Evolutionary conservation across 2,329 filamentous ascomycete species (phyloP).

Genomic region (Fusarium decemcellulare): DNA sequence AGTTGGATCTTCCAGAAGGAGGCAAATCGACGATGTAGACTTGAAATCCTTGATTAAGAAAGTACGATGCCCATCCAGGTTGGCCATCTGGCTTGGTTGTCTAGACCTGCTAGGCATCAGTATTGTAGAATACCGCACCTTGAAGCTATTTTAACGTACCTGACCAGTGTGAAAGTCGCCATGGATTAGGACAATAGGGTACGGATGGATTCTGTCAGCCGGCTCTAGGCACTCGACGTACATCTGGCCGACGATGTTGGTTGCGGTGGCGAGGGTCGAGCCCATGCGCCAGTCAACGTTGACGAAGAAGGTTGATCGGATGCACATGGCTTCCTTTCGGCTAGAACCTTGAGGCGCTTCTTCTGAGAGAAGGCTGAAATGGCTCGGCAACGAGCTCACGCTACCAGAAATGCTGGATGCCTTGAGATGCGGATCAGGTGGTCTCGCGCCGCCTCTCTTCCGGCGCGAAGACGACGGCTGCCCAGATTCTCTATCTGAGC

Average conservation of each 20-base stretch:
- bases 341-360: neutral
- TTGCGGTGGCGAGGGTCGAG: conserved; percentile 20
- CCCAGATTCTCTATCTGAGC: no score
- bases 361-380: neutral
- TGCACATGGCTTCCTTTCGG: conserved; percentile 25
- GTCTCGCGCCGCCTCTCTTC: neutral
- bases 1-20: conserved; percentile 54
- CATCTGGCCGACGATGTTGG: conserved; percentile 48
- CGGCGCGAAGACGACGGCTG: neutral
- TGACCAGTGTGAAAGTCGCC: conserved; percentile 54
- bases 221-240: conserved; percentile 54
- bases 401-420: no score
- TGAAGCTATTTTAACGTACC: conserved; percentile 32
- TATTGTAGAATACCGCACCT: neutral
- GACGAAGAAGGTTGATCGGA: conserved; percentile 45
- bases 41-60: conserved; percentile 57
- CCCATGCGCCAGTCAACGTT: conserved; percentile 42
- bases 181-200: conserved; percentile 53
- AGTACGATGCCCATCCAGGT: conserved; percentile 62
- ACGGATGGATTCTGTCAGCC: conserved; percentile 16
- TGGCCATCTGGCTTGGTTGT: conserved; percentile 62
- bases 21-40: conserved; percentile 62
- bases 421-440: neutral
- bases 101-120: conserved; percentile 50
- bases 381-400: neutral